These are phyloP conservation scores for Haplosporangium sp. DNA, from an alignment of 371 early-diverging fungal genomes.

Conservation along the genomic window DNA sequence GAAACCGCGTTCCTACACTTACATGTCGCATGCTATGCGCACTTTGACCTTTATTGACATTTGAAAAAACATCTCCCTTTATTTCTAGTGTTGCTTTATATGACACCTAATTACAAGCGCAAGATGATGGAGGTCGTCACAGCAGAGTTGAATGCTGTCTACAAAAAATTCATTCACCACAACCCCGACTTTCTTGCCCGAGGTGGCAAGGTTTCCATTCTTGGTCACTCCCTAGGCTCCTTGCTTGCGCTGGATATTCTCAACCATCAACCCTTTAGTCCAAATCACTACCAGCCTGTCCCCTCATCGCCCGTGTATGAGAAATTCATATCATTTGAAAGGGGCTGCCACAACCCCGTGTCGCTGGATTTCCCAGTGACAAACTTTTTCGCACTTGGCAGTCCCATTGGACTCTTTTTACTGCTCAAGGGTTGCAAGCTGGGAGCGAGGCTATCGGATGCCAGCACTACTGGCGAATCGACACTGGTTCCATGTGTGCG, in stretches of 20 bases:
- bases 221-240: conserved; percentile 87
- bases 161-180: conserved; percentile 69
- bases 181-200: conserved; percentile 79
- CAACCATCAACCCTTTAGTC: conserved; percentile 66
- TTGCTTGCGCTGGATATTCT: conserved; percentile 83
- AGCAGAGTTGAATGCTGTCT: conserved; percentile 79
- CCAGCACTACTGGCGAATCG: conserved; percentile 44
- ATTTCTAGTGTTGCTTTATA: conserved; percentile 78
- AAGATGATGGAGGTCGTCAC: conserved; percentile 82
- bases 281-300: conserved; percentile 48
- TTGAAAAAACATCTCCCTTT: not conserved
- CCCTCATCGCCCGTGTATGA: conserved; percentile 51
- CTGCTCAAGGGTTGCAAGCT: conserved; percentile 75
- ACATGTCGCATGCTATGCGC: not conserved
- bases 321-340: conserved; percentile 35
- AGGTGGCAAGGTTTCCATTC: conserved; percentile 77
- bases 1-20: not conserved
- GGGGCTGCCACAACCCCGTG: conserved; percentile 22
- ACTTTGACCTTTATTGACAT: not conserved
- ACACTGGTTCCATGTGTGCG: conserved; percentile 60
- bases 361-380: conserved; percentile 62
- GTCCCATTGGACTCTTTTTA: conserved; percentile 82
- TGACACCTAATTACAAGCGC: conserved; percentile 84
- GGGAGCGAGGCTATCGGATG: conserved; percentile 62
- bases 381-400: conserved; percentile 78